Evolutionary conservation across 768 basidiomycete species (phyloP).

Genomic region (Grammothele lineata): DNA sequence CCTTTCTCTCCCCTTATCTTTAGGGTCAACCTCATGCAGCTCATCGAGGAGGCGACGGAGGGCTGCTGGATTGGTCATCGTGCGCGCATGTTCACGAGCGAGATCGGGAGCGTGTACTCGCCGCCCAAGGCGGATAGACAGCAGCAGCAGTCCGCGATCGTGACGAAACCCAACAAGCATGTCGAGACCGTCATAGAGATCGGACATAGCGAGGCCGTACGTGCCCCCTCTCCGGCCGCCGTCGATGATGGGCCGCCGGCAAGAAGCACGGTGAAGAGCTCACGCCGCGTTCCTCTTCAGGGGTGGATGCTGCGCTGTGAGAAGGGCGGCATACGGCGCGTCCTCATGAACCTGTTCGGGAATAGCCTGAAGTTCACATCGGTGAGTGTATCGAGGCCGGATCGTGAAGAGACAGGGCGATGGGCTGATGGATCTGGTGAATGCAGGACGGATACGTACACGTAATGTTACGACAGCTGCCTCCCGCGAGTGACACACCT

Average conservation of each 20-base stretch:
- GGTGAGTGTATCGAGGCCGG: constrained; percentile 37
- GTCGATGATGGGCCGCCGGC: not conserved
- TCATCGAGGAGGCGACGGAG: constrained; percentile 87
- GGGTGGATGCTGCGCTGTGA: constrained; percentile 88
- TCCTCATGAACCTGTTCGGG: constrained; percentile 93
- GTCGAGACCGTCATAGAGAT: constrained; percentile 91
- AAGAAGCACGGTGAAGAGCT: not conserved
- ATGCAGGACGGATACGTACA: constrained; percentile 83
- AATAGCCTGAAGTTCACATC: constrained; percentile 92
- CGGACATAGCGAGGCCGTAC: constrained; percentile 62
- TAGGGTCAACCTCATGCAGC: constrained; percentile 74
- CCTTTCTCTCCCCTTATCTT: too few species aligned
- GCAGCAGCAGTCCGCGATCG: constrained; percentile 32
- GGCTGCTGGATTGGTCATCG: constrained; percentile 93
- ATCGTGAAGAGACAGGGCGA: not conserved
- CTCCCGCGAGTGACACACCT: constrained; percentile 47
- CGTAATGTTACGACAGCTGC: constrained; percentile 73
- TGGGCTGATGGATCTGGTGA: constrained; percentile 2
- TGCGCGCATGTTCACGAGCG: constrained; percentile 70
- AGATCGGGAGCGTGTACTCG: constrained; percentile 90
- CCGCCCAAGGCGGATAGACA: constrained; percentile 62
- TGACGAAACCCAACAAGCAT: constrained; percentile 32
- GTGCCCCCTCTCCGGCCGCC: constrained; percentile 18
- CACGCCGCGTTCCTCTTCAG: constrained; percentile 31
- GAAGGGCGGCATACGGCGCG: constrained; percentile 86